Evolutionary conservation across 371 early-diverging fungal species (phyloP).

Genomic region (Mortierella sp.): DNA sequence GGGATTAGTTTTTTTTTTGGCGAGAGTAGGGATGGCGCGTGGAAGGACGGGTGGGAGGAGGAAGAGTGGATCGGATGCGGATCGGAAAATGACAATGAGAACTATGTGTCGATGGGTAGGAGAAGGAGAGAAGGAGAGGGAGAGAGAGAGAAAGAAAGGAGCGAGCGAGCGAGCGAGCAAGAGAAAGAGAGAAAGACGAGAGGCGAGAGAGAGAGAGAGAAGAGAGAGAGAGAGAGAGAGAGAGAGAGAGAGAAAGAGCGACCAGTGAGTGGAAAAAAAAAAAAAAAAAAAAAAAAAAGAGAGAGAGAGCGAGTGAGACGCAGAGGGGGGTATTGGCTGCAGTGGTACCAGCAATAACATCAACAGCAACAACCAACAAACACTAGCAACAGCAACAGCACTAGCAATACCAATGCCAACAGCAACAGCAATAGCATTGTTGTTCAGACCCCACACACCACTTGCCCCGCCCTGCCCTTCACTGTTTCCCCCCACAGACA

Average conservation of each 20-base stretch:
- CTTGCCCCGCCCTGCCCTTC: neutral
- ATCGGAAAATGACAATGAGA: neutral
- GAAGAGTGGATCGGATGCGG: neutral
- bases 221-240: too few relatives aligned
- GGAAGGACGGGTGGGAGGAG: neutral
- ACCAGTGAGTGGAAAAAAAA: neutral
- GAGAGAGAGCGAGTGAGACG: too few relatives aligned
- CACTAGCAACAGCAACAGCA: too few relatives aligned
- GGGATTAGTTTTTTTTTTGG: too few relatives aligned
- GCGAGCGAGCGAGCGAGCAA: neutral
- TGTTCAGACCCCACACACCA: neutral
- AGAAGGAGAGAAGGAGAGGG: neutral
- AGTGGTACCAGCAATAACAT: too few relatives aligned
- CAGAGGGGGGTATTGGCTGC: too few relatives aligned
- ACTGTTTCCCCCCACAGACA: constrained; percentile 8
- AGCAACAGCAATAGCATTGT: too few relatives aligned
- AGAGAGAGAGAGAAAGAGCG: too few relatives aligned
- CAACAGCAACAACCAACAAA: neutral
- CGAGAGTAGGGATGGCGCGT: neutral
- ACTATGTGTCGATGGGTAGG: neutral
- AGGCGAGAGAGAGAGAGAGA: too few relatives aligned
- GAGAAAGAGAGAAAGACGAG: too few relatives aligned
- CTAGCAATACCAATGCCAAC: too few relatives aligned
- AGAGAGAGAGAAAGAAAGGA: neutral
- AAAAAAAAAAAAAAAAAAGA: neutral